phyloP scores from a whole-genome alignment of 23 red algal species.

The Gracilariopsis chorda region DNA sequence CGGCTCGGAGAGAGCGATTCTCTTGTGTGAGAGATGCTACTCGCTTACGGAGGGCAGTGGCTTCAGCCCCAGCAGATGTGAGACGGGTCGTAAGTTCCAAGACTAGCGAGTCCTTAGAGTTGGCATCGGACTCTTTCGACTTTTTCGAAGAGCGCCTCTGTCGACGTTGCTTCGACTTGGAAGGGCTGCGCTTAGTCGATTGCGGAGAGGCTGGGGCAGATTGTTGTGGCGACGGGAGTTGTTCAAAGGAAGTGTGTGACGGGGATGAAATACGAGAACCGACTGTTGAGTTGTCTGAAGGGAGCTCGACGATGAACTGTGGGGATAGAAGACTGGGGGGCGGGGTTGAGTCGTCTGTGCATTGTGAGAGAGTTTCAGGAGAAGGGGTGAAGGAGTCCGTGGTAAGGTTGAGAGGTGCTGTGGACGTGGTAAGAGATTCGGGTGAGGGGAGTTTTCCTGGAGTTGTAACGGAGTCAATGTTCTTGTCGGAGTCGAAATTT shows the following conservation, averaged over 20 bases:
- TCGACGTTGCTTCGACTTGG: not conserved
- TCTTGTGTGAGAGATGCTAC: slow-evolving; percentile 42
- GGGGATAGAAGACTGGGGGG: not conserved
- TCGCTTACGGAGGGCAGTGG: slow-evolving; percentile 44
- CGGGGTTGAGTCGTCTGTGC: slow-evolving; percentile 11
- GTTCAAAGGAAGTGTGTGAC: not conserved
- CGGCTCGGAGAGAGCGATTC: slow-evolving; percentile 39
- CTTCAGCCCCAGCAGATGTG: slow-evolving; percentile 34
- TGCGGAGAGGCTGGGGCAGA: not conserved
- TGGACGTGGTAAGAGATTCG: slow-evolving; percentile 1
- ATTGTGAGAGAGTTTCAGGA: slow-evolving; percentile 20
- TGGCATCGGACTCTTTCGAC: not conserved
- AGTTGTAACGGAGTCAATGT: not conserved
- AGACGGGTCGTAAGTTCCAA: slow-evolving; percentile 53
- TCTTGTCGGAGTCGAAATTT: slow-evolving; percentile 15
- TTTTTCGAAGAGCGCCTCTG: not conserved
- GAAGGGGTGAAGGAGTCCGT: not conserved
- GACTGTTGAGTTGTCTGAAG: slow-evolving; percentile 11
- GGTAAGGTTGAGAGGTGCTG: not conserved
- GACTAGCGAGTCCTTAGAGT: slow-evolving; percentile 25
- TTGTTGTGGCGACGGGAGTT: slow-evolving; percentile 12
- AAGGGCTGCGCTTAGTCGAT: not conserved
- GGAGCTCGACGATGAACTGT: not conserved
- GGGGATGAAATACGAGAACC: slow-evolving; percentile 23
- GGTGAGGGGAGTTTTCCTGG: not conserved